A percentile compares a stretch with the other conserved stretches of the same genome.
Evolutionary conservation across 2,329 filamentous ascomycete genomes (phyloP).

Genomic region (Beauveria bassiana): DNA sequence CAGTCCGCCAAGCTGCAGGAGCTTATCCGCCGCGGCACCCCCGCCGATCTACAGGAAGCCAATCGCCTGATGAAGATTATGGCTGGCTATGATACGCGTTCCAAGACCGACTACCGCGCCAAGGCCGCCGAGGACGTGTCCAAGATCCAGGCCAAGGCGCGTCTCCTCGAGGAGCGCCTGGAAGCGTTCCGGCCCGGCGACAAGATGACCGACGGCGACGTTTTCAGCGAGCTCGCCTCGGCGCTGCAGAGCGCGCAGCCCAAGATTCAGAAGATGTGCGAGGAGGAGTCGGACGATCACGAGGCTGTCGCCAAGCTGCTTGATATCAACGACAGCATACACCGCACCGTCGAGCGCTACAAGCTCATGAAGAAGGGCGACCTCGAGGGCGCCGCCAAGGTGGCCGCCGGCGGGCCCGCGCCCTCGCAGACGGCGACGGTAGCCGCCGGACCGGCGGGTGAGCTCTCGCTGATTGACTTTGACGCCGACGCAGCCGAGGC

Average conservation of each 20-base stretch:
- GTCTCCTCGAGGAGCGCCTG: constrained; percentile 84
- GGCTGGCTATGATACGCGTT: constrained; percentile 91
- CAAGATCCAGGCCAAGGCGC: constrained; percentile 93
- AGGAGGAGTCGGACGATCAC: constrained; percentile 94
- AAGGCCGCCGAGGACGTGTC: constrained; percentile 94
- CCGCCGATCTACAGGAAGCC: constrained; percentile 90
- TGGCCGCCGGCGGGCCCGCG: constrained; percentile 66
- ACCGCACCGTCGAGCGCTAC: constrained; percentile 90
- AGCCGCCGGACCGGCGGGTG: constrained; percentile 41
- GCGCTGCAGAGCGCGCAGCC: constrained; percentile 89
- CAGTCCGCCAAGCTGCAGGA: constrained; percentile 98
- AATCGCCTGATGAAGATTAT: constrained; percentile 99
- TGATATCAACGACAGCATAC: constrained; percentile 98
- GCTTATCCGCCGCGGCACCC: constrained; percentile 83
- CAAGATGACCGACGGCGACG: constrained; percentile 59
- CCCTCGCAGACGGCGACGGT: constrained; percentile 51
- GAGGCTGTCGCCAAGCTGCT: constrained; percentile 92
- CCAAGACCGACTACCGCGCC: constrained; percentile 95
- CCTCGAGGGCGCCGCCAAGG: constrained; percentile 70
- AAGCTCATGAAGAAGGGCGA: constrained; percentile 95
- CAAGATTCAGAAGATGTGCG: constrained; percentile 99
- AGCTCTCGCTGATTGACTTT: constrained; percentile 92
- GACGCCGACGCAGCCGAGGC: constrained; percentile 55
- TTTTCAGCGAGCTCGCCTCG: constrained; percentile 77
- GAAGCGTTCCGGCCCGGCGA: constrained; percentile 78